phyloP scores from a whole-genome alignment of 352 stramenopile genomes.

The Phytophthora hybrid region DNA sequence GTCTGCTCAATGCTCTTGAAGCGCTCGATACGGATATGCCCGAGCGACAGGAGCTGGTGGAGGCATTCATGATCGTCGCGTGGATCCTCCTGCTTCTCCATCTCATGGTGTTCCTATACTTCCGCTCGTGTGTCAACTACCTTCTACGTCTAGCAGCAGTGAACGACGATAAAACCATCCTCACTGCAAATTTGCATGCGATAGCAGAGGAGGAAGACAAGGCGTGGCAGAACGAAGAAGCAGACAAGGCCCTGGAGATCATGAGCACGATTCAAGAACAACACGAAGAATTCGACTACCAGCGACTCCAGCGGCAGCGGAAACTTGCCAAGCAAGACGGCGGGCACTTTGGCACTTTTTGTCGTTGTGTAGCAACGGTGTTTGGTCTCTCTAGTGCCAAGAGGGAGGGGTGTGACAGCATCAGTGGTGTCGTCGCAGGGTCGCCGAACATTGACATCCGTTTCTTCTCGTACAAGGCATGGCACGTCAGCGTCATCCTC shows the following conservation, averaged over 20 bases:
- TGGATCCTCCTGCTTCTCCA: constrained; percentile 49
- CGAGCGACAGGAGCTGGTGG: constrained; percentile 40
- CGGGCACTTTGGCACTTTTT: neutral
- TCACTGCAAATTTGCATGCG: constrained; percentile 19
- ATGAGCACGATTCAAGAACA: constrained; percentile 35
- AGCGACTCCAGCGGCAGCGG: constrained; percentile 13
- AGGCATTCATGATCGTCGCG: constrained; percentile 44
- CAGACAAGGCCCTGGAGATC: constrained; percentile 27
- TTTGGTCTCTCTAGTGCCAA: neutral
- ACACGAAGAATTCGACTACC: constrained; percentile 34
- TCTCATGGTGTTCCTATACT: constrained; percentile 49
- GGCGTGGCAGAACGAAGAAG: constrained; percentile 30
- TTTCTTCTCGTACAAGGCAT: constrained; percentile 72
- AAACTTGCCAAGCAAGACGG: constrained; percentile 17
- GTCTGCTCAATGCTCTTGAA: constrained; percentile 24
- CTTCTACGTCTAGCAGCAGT: constrained; percentile 46
- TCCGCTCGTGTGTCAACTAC: constrained; percentile 45
- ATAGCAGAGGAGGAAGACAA: constrained; percentile 36
- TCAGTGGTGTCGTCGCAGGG: constrained; percentile 16
- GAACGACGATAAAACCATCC: constrained; percentile 22
- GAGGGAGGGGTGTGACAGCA: neutral
- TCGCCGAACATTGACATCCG: constrained; percentile 35
- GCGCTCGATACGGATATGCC: constrained; percentile 20
- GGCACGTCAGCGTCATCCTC: constrained; percentile 68
- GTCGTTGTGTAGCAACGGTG: neutral